Conservation (phyloP, 1,284 basidiomycete genomes). For the Fomitopsis pinicola region DNA sequence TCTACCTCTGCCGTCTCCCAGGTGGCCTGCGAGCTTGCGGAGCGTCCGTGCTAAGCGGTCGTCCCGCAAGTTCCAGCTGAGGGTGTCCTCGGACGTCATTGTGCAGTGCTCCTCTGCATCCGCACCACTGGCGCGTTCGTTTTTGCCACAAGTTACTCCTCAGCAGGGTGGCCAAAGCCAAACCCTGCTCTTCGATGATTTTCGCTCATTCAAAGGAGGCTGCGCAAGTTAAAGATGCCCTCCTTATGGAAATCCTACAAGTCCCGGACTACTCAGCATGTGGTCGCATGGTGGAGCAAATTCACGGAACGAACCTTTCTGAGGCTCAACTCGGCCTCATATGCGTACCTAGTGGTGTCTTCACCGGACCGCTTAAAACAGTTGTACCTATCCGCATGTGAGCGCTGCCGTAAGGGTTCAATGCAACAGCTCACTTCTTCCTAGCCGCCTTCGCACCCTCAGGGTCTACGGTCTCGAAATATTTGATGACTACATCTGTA, state of each 20-base stretch:
- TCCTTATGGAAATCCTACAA: constrained; percentile 23
- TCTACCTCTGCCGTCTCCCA: constrained; percentile 11
- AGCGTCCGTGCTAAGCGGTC: constrained; percentile 19
- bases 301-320: constrained; percentile 15
- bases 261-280: neutral
- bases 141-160: constrained; percentile 26
- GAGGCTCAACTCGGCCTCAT: constrained; percentile 22
- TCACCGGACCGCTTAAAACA: constrained; percentile 27
- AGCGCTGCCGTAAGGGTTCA: neutral
- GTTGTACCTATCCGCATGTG: constrained; percentile 17
- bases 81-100: constrained; percentile 22
- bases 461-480: constrained; percentile 23
- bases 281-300: neutral
- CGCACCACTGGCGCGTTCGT: constrained; percentile 27
- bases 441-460: constrained; percentile 22
- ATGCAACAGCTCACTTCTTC: constrained; percentile 15
- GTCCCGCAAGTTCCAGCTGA: constrained; percentile 26
- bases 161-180: constrained; percentile 13
- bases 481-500: constrained; percentile 22
- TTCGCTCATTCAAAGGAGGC: constrained; percentile 17
- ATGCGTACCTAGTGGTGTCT: constrained; percentile 23
- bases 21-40: constrained; percentile 15
- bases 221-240: constrained; percentile 21
- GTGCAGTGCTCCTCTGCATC: constrained; percentile 27
- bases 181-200: constrained; percentile 17